These are phyloP conservation scores for Phytophthora ramorum DNA, from an alignment of 352 stramenopile species.

Conservation along the genomic window DNA sequence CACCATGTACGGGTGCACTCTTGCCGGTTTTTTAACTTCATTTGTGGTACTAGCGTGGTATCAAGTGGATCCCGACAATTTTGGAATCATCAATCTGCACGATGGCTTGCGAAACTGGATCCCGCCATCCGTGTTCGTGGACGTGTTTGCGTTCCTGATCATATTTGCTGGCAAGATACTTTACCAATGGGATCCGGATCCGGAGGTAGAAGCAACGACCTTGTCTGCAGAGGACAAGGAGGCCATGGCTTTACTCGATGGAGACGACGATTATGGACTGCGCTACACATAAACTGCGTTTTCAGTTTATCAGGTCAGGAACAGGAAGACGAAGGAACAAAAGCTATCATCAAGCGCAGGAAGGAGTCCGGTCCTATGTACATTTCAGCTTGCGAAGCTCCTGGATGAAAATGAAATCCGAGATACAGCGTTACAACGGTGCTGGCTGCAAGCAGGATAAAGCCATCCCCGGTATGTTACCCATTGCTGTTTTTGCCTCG, in stretches of 20 bases:
- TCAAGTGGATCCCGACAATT: conserved; percentile 74
- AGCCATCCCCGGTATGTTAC: conserved; percentile 16
- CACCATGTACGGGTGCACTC: conserved; percentile 77
- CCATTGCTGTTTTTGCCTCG: not conserved
- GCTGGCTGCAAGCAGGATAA: conserved; percentile 6
- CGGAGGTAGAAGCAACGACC: conserved; percentile 81
- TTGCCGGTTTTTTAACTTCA: conserved; percentile 75
- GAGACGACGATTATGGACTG: conserved; percentile 75
- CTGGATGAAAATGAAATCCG: conserved; percentile 23
- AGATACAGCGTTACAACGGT: conserved; percentile 14
- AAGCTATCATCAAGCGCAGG: conserved; percentile 25
- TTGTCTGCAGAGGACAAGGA: conserved; percentile 88
- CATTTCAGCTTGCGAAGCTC: conserved; percentile 27
- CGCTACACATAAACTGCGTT: conserved; percentile 68
- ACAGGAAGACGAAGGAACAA: conserved; percentile 17
- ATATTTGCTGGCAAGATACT: conserved; percentile 76
- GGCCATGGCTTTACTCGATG: conserved; percentile 70
- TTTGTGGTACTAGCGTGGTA: conserved; percentile 83
- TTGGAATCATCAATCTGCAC: conserved; percentile 63
- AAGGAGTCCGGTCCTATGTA: conserved; percentile 23
- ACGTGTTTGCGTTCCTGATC: conserved; percentile 73
- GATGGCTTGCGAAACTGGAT: conserved; percentile 77
- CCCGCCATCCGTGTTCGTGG: conserved; percentile 69
- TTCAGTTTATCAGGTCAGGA: conserved; percentile 24
- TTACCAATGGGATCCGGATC: conserved; percentile 84